Evolutionary conservation across 768 basidiomycete species (phyloP).

Genomic region (Hirschioporus abietinus): DNA sequence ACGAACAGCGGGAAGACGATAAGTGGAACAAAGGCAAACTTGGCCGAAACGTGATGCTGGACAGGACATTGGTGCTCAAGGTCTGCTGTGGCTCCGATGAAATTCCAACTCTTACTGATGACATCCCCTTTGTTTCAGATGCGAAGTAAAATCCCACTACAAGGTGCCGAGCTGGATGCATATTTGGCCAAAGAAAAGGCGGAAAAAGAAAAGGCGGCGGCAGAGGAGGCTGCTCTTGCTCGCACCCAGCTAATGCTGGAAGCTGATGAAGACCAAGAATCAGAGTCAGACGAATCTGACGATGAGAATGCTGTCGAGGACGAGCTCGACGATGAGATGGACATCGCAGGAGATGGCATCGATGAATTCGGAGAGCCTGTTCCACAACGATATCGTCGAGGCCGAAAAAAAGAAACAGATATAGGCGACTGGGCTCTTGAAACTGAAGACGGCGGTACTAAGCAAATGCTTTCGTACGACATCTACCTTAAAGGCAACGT

Average conservation of each 20-base stretch:
- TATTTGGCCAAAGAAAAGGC: conserved; percentile 71
- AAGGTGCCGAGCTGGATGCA: conserved; percentile 82
- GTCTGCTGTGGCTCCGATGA: conserved; percentile 33
- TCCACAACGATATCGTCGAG: conserved; percentile 22
- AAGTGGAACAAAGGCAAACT: conserved; percentile 90
- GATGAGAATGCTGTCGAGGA: conserved; percentile 59
- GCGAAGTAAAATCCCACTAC: conserved; percentile 82
- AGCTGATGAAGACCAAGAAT: conserved; percentile 84
- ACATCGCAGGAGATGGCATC: conserved; percentile 31
- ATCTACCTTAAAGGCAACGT: conserved; percentile 98
- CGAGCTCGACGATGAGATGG: conserved; percentile 48
- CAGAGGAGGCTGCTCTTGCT: conserved; percentile 76
- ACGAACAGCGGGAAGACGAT: conserved; percentile 68
- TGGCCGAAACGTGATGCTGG: conserved; percentile 80
- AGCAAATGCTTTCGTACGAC: conserved; percentile 82
- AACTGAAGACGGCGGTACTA: conserved; percentile 69
- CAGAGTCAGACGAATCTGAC: conserved; percentile 51
- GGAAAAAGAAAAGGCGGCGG: conserved; percentile 78
- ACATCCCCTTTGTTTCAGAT: conserved; percentile 42
- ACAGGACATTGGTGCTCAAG: conserved; percentile 59
- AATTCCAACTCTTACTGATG: conserved; percentile 7
- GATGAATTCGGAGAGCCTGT: conserved; percentile 20
- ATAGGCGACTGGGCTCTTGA: conserved; percentile 67
- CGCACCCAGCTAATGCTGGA: conserved; percentile 87
- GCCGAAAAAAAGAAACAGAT: conserved; percentile 45